A percentile compares a stretch with the other conserved stretches of the same genome.
These are phyloP conservation scores for Penicillium sp. DNA, from an alignment of 2,329 filamentous ascomycete genomes.

Conservation along the genomic window DNA sequence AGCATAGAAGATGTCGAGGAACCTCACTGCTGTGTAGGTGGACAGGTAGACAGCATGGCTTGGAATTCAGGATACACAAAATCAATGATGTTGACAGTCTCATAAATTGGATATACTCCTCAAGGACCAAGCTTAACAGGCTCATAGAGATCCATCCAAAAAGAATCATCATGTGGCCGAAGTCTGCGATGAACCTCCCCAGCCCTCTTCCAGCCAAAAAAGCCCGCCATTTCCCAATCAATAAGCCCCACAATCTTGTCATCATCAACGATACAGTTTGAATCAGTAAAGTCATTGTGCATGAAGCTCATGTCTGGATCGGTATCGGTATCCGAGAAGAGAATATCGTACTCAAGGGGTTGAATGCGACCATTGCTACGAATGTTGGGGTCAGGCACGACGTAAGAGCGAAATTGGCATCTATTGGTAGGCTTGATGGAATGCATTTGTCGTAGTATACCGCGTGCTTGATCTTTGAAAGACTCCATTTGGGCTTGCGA, in stretches of 20 bases:
- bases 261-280: slow-evolving; percentile 43
- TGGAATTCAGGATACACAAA: no score
- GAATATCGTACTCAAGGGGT: slow-evolving; percentile 37
- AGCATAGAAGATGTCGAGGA: no score
- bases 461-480: slow-evolving; percentile 41
- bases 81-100: no score
- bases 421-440: slow-evolving; percentile 24
- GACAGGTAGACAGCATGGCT: no score
- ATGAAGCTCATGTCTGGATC: slow-evolving; percentile 36
- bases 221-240: slow-evolving; percentile 49
- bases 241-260: slow-evolving; percentile 37
- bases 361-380: slow-evolving; percentile 31
- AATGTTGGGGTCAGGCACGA: slow-evolving; percentile 28
- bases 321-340: slow-evolving; percentile 29
- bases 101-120: neutral
- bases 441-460: slow-evolving; percentile 33
- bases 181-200: slow-evolving; percentile 24
- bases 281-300: slow-evolving; percentile 45
- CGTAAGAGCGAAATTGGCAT: slow-evolving; percentile 19
- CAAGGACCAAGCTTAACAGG: slow-evolving; percentile 34
- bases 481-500: slow-evolving; percentile 31
- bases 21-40: no score
- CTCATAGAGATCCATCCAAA: slow-evolving; percentile 30
- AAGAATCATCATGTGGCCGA: slow-evolving; percentile 19
- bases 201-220: slow-evolving; percentile 31